phyloP scores from a whole-genome alignment of 768 basidiomycete species.

The Gautieria morchelliformis region DNA sequence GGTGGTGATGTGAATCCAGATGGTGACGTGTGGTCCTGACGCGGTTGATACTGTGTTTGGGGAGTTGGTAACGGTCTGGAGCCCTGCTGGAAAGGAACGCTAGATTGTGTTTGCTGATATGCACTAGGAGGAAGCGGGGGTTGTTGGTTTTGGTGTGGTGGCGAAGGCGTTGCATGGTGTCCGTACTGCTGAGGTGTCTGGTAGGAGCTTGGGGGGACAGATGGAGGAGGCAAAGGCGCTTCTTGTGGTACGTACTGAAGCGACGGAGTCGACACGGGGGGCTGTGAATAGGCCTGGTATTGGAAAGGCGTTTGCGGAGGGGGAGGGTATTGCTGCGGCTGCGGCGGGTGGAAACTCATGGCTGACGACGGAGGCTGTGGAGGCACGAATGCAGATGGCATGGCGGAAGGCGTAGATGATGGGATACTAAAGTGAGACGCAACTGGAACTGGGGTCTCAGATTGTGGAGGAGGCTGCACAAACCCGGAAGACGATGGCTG shows the following conservation, averaged over 20 bases:
- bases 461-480: constrained; percentile 16
- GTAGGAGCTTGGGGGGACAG: constrained; percentile 21
- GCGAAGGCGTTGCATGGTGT: constrained; percentile 13
- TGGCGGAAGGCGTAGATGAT: neutral
- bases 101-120: constrained; percentile 32
- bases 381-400: constrained; percentile 8
- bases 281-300: neutral
- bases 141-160: constrained; percentile 8
- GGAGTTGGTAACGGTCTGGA: constrained; percentile 5
- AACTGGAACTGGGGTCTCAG: constrained; percentile 16
- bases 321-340: constrained; percentile 29
- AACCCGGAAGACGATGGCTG: constrained; percentile 15
- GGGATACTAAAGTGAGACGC: constrained; percentile 4
- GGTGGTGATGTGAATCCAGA: constrained; percentile 10
- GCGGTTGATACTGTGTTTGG: neutral
- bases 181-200: constrained; percentile 15
- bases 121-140: constrained; percentile 27
- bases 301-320: constrained; percentile 10
- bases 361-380: constrained; percentile 27
- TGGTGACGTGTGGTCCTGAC: neutral
- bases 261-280: constrained; percentile 18
- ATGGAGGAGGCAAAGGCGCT: constrained; percentile 10
- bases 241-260: constrained; percentile 13
- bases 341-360: constrained; percentile 11
- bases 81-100: neutral